Evolutionary conservation across 345 rosid species (phyloP).

Genomic region (Pistacia integerrima): DNA sequence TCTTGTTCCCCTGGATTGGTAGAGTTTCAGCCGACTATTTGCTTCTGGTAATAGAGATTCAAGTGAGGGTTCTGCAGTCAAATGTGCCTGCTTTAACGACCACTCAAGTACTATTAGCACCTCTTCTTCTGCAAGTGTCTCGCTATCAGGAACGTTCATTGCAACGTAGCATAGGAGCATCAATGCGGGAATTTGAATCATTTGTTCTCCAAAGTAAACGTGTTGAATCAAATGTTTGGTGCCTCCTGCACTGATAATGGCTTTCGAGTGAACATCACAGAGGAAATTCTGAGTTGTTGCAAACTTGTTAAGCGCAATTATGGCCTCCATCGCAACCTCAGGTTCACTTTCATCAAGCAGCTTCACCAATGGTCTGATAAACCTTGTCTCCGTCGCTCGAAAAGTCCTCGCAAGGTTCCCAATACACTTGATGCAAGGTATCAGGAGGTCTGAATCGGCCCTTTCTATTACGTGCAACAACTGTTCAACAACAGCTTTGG

Average conservation of each 20-base stretch:
- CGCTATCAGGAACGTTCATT: constrained; percentile 57
- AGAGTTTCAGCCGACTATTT: constrained; percentile 65
- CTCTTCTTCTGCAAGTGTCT: constrained; percentile 68
- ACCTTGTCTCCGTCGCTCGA: constrained; percentile 66
- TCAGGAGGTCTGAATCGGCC: constrained; percentile 49
- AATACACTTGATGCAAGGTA: constrained; percentile 57
- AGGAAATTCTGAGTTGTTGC: constrained; percentile 62
- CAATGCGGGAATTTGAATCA: constrained; percentile 62
- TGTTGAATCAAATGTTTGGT: constrained; percentile 61
- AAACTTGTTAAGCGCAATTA: constrained; percentile 61
- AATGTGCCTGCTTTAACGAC: constrained; percentile 70
- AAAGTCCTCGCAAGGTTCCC: constrained; percentile 85
- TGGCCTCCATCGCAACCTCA: constrained; percentile 58
- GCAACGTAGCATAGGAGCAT: constrained; percentile 53
- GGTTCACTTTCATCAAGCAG: constrained; percentile 68
- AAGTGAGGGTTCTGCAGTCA: constrained; percentile 44
- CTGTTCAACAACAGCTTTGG: constrained; percentile 72
- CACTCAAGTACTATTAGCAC: constrained; percentile 73
- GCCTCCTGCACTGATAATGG: constrained; percentile 61
- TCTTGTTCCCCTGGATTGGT: constrained; percentile 75
- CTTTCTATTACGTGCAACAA: constrained; percentile 22
- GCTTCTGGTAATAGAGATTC: constrained; percentile 62
- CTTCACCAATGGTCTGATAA: constrained; percentile 64
- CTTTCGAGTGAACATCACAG: constrained; percentile 53
- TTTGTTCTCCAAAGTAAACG: constrained; percentile 65